Evolutionary conservation across 164 flowering plant species (phyloP), one percentile per base, ranked within the genome.

Genomic region (Nymphaea thermarum): DNA sequence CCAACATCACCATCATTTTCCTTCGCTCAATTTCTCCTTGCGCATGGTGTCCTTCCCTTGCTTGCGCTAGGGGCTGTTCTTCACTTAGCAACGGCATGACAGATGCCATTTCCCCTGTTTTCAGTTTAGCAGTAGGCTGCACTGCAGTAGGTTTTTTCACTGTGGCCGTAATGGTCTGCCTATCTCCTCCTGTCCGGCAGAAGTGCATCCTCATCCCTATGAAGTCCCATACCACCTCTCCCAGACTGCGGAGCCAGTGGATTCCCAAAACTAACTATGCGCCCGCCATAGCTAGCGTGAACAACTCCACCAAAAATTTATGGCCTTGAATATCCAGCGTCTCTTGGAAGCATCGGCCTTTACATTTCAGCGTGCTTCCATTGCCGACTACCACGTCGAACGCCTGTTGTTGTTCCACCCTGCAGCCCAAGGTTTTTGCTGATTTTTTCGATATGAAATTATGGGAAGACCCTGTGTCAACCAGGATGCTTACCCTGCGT

Each of bases 151-250:
- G 36, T 25, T 25, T 25, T 25, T 25, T 25, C 36, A 25, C 36
- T 25, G 1, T 25, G 36, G 36, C 17, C 8, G 64, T 6, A 6
- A 12, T 6, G 16, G n/a, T 62, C 36, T 12, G 64, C 36, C 7
- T 11, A 6, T 6, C 64, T 25, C 12, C 17, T 14, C 36, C 7
- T 62, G 8, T 12, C 10, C 36, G 1, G 8, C 2, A 6, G 36
- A 12, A 14, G 36, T 62, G 16, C 8, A 18, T 14, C 7, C 18
- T 18, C 36, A 62, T 62, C 81, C 74, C 43, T 51, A 25, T 1
- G 36, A 25, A 25, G 36, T 25, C 36, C 36, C 36, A 25, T 25
- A 47, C 16, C 10, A 8, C 51, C 8, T 15, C 16, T 60, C 68
- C 43, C 45, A 36, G 6, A 42, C 11, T 8, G 12, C 42, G 2